Percentiles rank a stretch among this genome's conserved stretches.
phyloP scores from a whole-genome alignment of 345 rosid genomes.

The Aquilaria malaccensis region DNA sequence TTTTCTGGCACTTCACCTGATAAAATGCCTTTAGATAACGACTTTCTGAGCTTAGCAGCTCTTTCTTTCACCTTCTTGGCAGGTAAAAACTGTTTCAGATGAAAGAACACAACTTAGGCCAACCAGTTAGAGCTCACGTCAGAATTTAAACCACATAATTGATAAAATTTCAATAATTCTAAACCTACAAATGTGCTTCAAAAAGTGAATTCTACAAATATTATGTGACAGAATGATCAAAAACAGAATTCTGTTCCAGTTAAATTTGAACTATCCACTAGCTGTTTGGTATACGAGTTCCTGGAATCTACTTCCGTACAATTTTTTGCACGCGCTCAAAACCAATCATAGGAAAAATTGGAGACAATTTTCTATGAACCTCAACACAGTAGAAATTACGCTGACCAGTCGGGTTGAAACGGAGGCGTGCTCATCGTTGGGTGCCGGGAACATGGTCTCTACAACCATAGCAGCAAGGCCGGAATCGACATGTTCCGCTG shows the following conservation, averaged over 20 bases:
- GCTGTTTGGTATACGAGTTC: not conserved
- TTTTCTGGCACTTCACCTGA: constrained; percentile 34
- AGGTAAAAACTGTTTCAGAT: constrained; percentile 66
- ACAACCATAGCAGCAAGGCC: constrained; percentile 70
- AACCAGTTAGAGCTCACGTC: not conserved
- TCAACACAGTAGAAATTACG: not conserved
- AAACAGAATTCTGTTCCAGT: not conserved
- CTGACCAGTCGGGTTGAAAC: constrained; percentile 75
- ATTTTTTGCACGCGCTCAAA: not conserved
- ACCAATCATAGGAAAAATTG: not conserved
- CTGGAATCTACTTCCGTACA: not conserved
- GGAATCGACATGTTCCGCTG: constrained; percentile 53
- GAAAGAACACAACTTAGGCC: not conserved
- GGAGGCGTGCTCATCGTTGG: constrained; percentile 46
- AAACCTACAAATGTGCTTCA: no score
- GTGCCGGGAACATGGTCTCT: constrained; percentile 75
- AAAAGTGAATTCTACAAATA: no score
- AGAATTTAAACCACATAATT: no score
- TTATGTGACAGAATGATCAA: no score
- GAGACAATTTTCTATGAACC: not conserved
- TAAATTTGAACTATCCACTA: not conserved
- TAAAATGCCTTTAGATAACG: constrained; percentile 40
- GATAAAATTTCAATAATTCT: no score
- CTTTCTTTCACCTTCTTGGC: constrained; percentile 70
- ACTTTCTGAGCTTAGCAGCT: constrained; percentile 42